Evolutionary conservation across 176 grass and related monocot genomes (phyloP).

Genomic region (Hordeum vulgare): DNA sequence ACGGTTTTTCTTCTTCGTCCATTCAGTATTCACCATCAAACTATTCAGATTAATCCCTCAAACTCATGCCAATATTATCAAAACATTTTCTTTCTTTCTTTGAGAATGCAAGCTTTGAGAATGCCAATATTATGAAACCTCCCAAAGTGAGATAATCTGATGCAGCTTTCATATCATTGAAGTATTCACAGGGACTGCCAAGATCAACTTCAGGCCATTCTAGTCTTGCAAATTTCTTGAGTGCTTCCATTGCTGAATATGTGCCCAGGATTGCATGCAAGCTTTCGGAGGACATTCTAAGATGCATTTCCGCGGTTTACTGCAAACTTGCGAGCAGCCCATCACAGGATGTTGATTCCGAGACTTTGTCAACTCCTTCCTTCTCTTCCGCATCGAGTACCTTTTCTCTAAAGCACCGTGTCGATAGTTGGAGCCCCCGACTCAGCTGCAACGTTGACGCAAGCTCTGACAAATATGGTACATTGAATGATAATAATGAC

Average conservation of each 20-base stretch:
- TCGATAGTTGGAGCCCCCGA: constrained; percentile 47
- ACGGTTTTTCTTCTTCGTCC: background rate
- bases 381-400: constrained; percentile 57
- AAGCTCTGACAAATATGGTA: constrained; percentile 31
- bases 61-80: background rate
- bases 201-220: constrained; percentile 49
- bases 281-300: constrained; percentile 88
- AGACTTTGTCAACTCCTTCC: constrained; percentile 41
- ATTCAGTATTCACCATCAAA: background rate
- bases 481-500: constrained; percentile 30
- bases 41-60: background rate
- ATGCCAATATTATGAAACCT: no score
- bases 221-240: constrained; percentile 82
- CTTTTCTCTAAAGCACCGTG: constrained; percentile 47
- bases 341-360: constrained; percentile 27
- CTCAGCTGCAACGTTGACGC: constrained; percentile 25
- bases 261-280: constrained; percentile 65
- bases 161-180: constrained; percentile 2
- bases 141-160: constrained; percentile 6
- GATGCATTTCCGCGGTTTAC: constrained; percentile 65
- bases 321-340: constrained; percentile 67
- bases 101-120: background rate
- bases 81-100: background rate
- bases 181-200: constrained; percentile 40
- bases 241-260: constrained; percentile 48